A percentile compares a stretch with the other conserved stretches of the same genome.
Conservation (phyloP, 257 asterid species). For the Catharanthus roseus region DNA sequence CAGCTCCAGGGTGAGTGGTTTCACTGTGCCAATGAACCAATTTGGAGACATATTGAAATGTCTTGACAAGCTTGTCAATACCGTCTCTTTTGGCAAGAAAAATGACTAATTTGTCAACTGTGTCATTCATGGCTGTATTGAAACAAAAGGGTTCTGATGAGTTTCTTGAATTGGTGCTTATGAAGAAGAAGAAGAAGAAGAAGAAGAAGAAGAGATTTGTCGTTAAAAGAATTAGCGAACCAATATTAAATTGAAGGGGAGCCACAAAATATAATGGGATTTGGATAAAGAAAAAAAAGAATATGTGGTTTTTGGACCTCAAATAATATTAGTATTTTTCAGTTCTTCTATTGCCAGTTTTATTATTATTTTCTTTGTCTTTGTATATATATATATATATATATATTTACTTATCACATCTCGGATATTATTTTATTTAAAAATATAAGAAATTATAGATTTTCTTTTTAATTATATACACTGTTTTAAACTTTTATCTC, state of each 20-base stretch:
- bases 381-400: no score
- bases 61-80: constrained; percentile 86
- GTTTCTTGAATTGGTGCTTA: no score
- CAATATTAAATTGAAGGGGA: neutral
- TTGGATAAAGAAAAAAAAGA: neutral
- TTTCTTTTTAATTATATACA: no score
- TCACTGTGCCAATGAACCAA: constrained; percentile 67
- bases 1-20: constrained; percentile 41
- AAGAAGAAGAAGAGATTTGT: constrained; percentile 3
- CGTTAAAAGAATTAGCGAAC: neutral
- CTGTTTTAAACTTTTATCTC: no score
- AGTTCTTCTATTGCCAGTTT: no score
- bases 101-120: constrained; percentile 73
- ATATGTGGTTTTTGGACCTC: neutral
- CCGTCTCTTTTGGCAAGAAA: constrained; percentile 91
- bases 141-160: no score
- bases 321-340: neutral
- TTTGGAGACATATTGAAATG: constrained; percentile 85
- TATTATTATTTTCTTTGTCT: neutral
- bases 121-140: constrained; percentile 49
- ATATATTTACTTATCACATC: no score
- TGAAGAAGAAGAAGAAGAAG: no score
- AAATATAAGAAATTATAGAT: no score
- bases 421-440: no score
- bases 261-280: constrained; percentile 6